A percentile compares a stretch with the other conserved stretches of the same genome.
phyloP scores from a whole-genome alignment of 257 asterid genomes.

The Perilla frutescens region DNA sequence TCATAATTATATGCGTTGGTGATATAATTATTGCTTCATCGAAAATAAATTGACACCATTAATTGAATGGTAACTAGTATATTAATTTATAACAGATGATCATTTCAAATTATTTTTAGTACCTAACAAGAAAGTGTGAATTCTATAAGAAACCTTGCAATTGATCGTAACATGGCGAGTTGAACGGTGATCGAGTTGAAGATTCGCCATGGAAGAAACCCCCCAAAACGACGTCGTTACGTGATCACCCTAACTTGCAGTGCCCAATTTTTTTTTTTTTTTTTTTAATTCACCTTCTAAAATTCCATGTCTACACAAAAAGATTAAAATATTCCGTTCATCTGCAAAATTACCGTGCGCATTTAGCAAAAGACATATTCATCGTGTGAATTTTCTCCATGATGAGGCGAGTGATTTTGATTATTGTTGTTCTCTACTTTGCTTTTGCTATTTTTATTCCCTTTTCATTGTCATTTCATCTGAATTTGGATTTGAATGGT shows the following conservation, averaged over 20 bases:
- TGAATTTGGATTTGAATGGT: neutral
- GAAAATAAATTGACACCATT: too few relatives aligned
- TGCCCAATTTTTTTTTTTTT: slow-evolving; percentile 1
- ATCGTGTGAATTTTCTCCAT: neutral
- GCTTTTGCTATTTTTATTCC: neutral
- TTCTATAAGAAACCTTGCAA: too few relatives aligned
- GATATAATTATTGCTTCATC: too few relatives aligned
- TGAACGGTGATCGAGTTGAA: too few relatives aligned
- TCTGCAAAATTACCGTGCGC: neutral
- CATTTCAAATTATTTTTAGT: too few relatives aligned
- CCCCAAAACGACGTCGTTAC: slow-evolving; percentile 23
- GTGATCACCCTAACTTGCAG: neutral
- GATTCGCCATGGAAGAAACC: too few relatives aligned
- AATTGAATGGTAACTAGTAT: too few relatives aligned
- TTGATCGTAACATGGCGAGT: too few relatives aligned
- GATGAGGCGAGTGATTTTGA: slow-evolving; percentile 7
- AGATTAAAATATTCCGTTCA: neutral
- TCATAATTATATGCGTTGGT: too few relatives aligned
- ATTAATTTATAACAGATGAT: too few relatives aligned
- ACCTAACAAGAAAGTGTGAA: too few relatives aligned
- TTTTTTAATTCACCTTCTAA: neutral
- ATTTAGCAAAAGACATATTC: neutral
- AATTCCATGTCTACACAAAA: neutral
- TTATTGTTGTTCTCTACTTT: neutral
- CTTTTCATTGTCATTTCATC: neutral